Percentiles rank a stretch among this genome's conserved stretches.
These are phyloP conservation scores for Lindgomyces ingoldianus DNA, from an alignment of 495 filamentous ascomycete genomes.

Conservation along the genomic window DNA sequence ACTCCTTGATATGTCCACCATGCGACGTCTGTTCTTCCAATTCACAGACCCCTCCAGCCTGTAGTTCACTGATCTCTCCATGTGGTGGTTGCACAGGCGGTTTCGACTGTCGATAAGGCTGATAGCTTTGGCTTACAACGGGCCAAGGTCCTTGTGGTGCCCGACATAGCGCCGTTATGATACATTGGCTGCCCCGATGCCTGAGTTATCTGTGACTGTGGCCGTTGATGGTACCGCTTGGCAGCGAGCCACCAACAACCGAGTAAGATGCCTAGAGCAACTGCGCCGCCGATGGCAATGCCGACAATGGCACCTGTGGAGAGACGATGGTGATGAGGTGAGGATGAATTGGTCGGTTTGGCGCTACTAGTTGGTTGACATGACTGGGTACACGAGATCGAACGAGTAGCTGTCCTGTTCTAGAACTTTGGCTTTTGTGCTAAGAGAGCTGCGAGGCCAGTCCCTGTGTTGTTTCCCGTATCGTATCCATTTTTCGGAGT, in stretches of 20 bases:
- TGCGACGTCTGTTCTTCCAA: not conserved
- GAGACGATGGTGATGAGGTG: not conserved
- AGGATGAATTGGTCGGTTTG: not conserved
- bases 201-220: not conserved
- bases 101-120: not conserved
- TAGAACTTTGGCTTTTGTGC: not conserved
- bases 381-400: not conserved
- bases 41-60: not conserved
- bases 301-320: not conserved
- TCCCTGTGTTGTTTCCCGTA: not conserved
- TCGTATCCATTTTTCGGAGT: not conserved
- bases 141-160: not conserved
- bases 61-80: not conserved
- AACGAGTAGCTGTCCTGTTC: not conserved
- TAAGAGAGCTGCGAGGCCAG: not conserved
- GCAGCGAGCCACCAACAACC: not conserved
- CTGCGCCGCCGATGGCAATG: not conserved
- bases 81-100: not conserved
- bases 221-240: not conserved
- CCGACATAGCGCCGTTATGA: not conserved
- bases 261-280: not conserved
- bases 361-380: not conserved
- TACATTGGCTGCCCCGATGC: not conserved
- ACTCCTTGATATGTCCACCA: not conserved
- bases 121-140: not conserved